Evolutionary conservation across 305 asterid genomes (phyloP), one percentile per base, ranked within the genome.

Genomic region (Withania somnifera): DNA sequence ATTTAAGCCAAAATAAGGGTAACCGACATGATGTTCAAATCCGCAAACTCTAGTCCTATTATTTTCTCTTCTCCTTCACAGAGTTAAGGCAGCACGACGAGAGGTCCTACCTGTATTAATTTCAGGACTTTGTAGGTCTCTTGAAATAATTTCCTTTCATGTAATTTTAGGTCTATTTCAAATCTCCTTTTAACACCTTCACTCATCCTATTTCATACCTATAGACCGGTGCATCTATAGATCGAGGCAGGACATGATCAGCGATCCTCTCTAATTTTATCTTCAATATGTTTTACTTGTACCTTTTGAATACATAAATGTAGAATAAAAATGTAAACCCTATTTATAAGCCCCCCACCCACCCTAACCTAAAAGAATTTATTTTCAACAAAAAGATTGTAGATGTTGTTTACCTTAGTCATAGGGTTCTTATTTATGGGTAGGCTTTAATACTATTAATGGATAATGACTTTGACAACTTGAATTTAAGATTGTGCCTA

Each of bases 401-500:
- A 11, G 67, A 24, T 22, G 14, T 58, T n/a, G 17, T 22, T 84
- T 87, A 85, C 92, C 92, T 79, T 24, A 63, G 53, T 69, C 76
- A n/a, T 14, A 82, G 91, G 91, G 91, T 86, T 81, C 38, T 26
- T 19, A 34, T 80, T 52, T 80, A 15, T 73, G 42, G 79, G 24
- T 73, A 73, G 60, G 24, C 38, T 73, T 71, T 73, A 73, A 73
- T 45, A 45, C 58, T 73, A 15, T 20, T 47, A 28, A 24, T 24
- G 20, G 45, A 75, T 3, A 75, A 9, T 75, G 47, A 73, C 40
- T 47, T 32, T 17, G 7, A 63, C 45, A 15, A 1, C 26, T 69
- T 45, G 5, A 73, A n/a, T n/a, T 71, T 73, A 14, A 22, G 14
- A 30, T 30, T 13, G 42, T 63, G 11, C 13, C 1, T 63, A 30